Percentiles rank a stretch among this genome's conserved stretches.
Evolutionary conservation across 2,329 filamentous ascomycete species (phyloP).

Genomic region (Fusarium sp.): DNA sequence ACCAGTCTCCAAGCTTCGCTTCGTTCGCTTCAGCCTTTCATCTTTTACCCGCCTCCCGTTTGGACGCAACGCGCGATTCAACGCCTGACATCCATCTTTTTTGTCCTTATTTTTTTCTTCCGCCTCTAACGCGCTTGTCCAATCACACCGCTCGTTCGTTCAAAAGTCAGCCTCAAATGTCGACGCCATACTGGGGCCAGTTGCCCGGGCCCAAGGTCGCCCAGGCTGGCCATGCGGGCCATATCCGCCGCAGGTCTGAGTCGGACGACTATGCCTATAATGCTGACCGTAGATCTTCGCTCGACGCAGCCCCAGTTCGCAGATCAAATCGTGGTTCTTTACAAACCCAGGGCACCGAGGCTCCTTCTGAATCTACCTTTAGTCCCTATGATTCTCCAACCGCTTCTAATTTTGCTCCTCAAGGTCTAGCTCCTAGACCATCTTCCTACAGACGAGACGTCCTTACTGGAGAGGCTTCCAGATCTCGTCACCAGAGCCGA

Average conservation of each 20-base stretch:
- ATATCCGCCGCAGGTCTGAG: slow-evolving; percentile 52
- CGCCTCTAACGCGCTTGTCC: slow-evolving; percentile 31
- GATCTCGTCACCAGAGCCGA: slow-evolving; percentile 52
- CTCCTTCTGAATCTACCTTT: slow-evolving; percentile 67
- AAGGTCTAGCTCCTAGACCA: slow-evolving; percentile 68
- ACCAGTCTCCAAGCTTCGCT: slow-evolving; percentile 11
- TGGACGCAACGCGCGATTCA: slow-evolving; percentile 25
- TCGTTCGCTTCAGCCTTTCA: slow-evolving; percentile 29
- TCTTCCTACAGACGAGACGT: slow-evolving; percentile 65
- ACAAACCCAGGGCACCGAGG: slow-evolving; percentile 67
- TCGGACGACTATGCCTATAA: slow-evolving; percentile 46
- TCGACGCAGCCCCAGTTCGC: slow-evolving; percentile 54
- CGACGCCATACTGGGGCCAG: slow-evolving; percentile 68
- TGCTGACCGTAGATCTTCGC: slow-evolving; percentile 48
- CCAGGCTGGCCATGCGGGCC: slow-evolving; percentile 40
- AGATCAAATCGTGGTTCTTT: slow-evolving; percentile 64
- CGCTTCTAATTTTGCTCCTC: slow-evolving; percentile 60
- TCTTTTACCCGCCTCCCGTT: slow-evolving; percentile 37
- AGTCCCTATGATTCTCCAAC: slow-evolving; percentile 68
- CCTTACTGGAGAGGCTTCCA: slow-evolving; percentile 54
- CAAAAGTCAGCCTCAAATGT: slow-evolving; percentile 52
- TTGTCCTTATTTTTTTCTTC: slow-evolving; percentile 12
- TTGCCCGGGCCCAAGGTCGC: slow-evolving; percentile 61
- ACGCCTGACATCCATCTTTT: slow-evolving; percentile 23
- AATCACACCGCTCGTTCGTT: slow-evolving; percentile 41